A percentile compares a stretch with the other conserved stretches of the same genome.
These are phyloP conservation scores for Alternaria ventricosa DNA, from an alignment of 2,329 filamentous ascomycete species.

Conservation along the genomic window DNA sequence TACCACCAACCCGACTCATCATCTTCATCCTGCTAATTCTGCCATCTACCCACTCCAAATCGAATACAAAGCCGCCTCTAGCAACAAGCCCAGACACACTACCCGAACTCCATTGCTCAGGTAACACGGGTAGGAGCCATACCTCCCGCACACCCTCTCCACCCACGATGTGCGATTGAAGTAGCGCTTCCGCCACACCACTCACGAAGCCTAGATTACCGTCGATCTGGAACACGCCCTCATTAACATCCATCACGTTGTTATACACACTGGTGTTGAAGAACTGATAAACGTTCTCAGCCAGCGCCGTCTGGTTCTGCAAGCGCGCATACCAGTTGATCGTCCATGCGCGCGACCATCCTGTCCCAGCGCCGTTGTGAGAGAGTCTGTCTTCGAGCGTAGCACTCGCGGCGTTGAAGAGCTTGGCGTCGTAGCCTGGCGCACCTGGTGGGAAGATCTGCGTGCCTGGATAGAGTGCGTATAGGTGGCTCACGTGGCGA, in stretches of 20 bases:
- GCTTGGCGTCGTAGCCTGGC: conserved; percentile 21
- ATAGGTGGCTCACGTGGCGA: conserved; percentile 60
- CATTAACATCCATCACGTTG: conserved; percentile 16
- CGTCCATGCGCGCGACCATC: conserved; percentile 61
- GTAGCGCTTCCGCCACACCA: conserved; percentile 55
- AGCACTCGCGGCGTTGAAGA: conserved; percentile 39
- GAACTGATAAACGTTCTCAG: conserved; percentile 41
- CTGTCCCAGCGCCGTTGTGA: conserved; percentile 52
- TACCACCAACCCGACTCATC: conserved; percentile 8
- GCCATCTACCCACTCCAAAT: conserved; percentile 22
- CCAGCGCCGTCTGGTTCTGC: conserved; percentile 37
- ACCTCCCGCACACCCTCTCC: conserved; percentile 6
- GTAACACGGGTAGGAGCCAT: conserved; percentile 15
- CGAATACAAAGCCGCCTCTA: conserved; percentile 24
- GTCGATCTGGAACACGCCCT: conserved; percentile 36
- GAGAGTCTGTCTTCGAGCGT: conserved; percentile 41
- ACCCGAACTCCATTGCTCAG: conserved; percentile 17
- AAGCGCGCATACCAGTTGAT: conserved; percentile 59
- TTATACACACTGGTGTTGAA: conserved; percentile 13
- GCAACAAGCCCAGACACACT: conserved; percentile 21
- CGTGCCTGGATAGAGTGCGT: conserved; percentile 56
- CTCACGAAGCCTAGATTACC: conserved; percentile 59
- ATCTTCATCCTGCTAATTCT: conserved; percentile 25
- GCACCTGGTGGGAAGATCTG: conserved; percentile 47
- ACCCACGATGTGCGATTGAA: conserved; percentile 43